Evolutionary conservation across 805 yeast genomes (phyloP).

Genomic region (Zygosaccharomyces bailii): DNA sequence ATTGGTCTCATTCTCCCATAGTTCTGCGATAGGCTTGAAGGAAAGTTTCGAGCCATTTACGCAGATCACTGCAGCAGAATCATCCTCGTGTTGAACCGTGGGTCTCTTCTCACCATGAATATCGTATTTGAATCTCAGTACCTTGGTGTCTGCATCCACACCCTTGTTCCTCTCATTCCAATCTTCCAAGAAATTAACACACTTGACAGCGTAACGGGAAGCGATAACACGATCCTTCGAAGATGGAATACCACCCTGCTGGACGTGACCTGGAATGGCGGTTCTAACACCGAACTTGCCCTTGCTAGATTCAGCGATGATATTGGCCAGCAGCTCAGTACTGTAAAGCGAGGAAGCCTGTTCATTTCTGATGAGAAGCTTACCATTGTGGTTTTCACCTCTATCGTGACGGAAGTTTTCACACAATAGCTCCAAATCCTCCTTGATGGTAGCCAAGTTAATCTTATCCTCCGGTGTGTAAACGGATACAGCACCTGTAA

Average conservation of each 20-base stretch:
- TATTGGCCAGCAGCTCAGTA: constrained; percentile 77
- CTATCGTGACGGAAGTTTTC: constrained; percentile 67
- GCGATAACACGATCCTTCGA: constrained; percentile 92
- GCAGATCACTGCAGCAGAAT: constrained; percentile 61
- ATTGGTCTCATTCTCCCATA: constrained; percentile 62
- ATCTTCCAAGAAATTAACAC: constrained; percentile 83
- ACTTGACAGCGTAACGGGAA: constrained; percentile 83
- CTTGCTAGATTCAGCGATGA: constrained; percentile 72
- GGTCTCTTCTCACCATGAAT: constrained; percentile 47
- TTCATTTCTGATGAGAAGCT: constrained; percentile 78
- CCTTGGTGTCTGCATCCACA: constrained; percentile 35
- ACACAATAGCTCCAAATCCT: constrained; percentile 68
- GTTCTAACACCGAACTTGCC: constrained; percentile 86
- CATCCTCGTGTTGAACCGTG: constrained; percentile 42
- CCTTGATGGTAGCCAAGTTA: constrained; percentile 60
- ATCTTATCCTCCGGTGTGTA: constrained; percentile 88
- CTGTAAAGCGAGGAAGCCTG: constrained; percentile 78
- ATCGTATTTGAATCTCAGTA: constrained; percentile 49
- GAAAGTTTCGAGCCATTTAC: constrained; percentile 62
- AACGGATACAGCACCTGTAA: constrained; percentile 87
- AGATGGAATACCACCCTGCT: constrained; percentile 94
- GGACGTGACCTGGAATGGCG: constrained; percentile 97
- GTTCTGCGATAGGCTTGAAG: constrained; percentile 52
- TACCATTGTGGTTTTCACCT: constrained; percentile 82
- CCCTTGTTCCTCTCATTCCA: constrained; percentile 41